phyloP scores from a whole-genome alignment of 164 flowering plant genomes.

The Vitis labrusca region DNA sequence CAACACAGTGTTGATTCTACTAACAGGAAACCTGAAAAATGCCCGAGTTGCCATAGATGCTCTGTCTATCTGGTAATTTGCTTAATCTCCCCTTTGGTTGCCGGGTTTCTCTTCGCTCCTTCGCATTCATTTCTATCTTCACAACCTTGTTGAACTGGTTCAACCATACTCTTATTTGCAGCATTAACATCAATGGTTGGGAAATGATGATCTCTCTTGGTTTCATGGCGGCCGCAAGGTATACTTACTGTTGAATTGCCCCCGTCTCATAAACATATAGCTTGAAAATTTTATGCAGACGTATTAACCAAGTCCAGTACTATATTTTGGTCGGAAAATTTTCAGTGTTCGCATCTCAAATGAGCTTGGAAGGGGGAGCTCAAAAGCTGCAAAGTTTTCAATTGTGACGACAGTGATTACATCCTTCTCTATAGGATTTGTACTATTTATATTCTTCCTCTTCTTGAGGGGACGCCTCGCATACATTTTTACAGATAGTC shows the following conservation, averaged over 20 bases:
- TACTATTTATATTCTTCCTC: conserved; percentile 27
- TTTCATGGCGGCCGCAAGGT: conserved; percentile 45
- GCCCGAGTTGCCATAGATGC: conserved; percentile 58
- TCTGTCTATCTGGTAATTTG: conserved; percentile 55
- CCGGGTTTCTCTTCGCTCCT: not conserved
- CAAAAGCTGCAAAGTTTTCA: conserved; percentile 38
- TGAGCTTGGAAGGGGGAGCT: conserved; percentile 43
- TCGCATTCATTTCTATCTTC: not conserved
- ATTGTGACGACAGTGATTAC: conserved; percentile 19
- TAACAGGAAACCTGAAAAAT: conserved; percentile 55
- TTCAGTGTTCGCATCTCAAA: conserved; percentile 45
- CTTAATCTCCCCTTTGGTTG: not conserved
- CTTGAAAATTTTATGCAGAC: not conserved
- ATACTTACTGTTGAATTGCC: not conserved
- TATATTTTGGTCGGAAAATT: not conserved
- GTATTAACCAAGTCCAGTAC: not conserved
- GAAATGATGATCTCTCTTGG: conserved; percentile 65
- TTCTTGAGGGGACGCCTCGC: conserved; percentile 20
- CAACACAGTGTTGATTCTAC: conserved; percentile 50
- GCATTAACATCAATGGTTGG: conserved; percentile 62
- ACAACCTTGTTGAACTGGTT: not conserved
- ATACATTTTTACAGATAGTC: conserved; percentile 27
- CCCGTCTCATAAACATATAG: too few relatives aligned
- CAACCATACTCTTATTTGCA: conserved; percentile 16
- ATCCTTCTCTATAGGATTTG: conserved; percentile 29